A percentile compares a stretch with the other conserved stretches of the same genome.
These are phyloP conservation scores for Eucalyptus tenuipes DNA, from an alignment of 345 rosid species.

Conservation along the genomic window DNA sequence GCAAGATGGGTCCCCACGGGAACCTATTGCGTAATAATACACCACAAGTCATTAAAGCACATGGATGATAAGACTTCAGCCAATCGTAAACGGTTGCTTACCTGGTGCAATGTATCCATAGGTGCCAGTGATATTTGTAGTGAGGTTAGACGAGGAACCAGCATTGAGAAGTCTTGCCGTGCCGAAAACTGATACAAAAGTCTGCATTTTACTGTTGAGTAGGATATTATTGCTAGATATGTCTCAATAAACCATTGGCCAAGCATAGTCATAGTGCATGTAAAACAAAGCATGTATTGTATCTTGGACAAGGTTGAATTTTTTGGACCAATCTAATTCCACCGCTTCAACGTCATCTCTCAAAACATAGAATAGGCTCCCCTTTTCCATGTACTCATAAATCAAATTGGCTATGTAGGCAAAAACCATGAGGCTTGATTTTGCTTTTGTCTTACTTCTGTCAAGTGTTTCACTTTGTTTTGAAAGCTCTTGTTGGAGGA, in stretches of 20 bases:
- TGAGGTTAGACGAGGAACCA: background rate
- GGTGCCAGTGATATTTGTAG: background rate
- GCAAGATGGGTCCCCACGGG: no score
- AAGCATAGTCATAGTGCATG: background rate
- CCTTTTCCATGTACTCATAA: background rate
- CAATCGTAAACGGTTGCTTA: background rate
- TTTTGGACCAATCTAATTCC: background rate
- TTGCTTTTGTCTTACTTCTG: background rate
- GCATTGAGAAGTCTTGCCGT: background rate
- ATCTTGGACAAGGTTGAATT: background rate
- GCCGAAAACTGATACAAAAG: conserved; percentile 2
- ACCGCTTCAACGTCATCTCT: background rate
- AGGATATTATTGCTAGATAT: conserved; percentile 8
- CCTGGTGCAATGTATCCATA: conserved; percentile 8
- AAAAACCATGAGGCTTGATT: background rate
- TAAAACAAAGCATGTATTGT: background rate
- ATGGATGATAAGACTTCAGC: no score
- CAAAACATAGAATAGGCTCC: background rate
- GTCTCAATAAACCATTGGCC: conserved; percentile 3
- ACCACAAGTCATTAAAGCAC: no score
- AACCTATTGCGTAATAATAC: no score
- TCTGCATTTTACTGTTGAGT: background rate
- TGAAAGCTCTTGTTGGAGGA: no score
- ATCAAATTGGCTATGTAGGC: background rate
- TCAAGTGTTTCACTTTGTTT: background rate